Base-by-base conservation (phyloP, 2,329 filamentous ascomycete genomes). In the Phoma sp. region DNA sequence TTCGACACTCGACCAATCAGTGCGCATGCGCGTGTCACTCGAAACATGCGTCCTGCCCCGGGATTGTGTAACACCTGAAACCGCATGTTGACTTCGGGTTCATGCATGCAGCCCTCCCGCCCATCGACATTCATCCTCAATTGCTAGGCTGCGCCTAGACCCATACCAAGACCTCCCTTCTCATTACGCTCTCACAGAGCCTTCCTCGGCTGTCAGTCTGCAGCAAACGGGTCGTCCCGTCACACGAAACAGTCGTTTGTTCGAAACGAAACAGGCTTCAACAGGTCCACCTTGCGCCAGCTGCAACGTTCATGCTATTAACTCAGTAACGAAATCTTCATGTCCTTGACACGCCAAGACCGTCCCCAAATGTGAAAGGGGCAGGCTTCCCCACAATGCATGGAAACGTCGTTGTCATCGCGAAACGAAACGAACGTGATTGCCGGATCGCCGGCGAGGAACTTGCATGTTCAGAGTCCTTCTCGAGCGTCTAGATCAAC, bases 221-320 rank as follows among this genome's bases (percentile, higher is more conserved):
- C 51, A 44, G 32, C 45, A 52, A 36, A 51, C 60, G 57, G 60
- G 19, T 60, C 49, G 54, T 56, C 53, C 61, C 60, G 61, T 47
- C 33, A 36, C 24, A 43, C 46, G 60, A 63, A 66, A 64, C 58
- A 58, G 17, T 46, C 22, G 24, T 55, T 35, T 55, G 35, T 52
- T 43, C 54, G 55, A 64, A 65, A 64, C 61, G 47, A 63, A 64
- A 62, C 59, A 40, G n/a, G n/a, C 8, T 10, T 19, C 46, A 50
- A 50, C 52, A 50, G 36, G 40, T 17, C 45, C 36, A 38, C 45
- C 46, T 41, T 55, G 46, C 41, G 41, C 41, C 40, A 24, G 22
- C 41, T 41, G 15, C 46, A 46, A 24, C 41, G 24, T 50, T 55
- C 27, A 55, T 45, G 46, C 52, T 50, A 25, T 32, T 19, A 4